These are phyloP conservation scores for Curvularia spicifera DNA, from an alignment of 2,329 filamentous ascomycete genomes.

Conservation along the genomic window DNA sequence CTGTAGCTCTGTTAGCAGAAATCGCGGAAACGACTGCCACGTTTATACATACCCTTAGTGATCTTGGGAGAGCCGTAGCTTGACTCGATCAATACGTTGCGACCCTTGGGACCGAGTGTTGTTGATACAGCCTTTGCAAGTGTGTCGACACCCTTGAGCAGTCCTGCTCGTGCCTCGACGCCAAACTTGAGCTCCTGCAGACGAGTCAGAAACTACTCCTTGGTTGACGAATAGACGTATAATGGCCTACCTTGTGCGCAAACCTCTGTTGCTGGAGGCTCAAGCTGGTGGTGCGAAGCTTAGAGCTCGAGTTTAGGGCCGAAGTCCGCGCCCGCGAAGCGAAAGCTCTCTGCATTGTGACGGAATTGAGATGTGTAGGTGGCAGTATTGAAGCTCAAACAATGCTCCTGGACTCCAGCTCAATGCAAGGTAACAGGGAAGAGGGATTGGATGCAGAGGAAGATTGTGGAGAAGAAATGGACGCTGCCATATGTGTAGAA, in stretches of 20 bases:
- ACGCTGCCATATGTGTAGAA: conserved; percentile 17
- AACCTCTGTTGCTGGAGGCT: conserved; percentile 90
- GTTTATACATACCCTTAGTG: conserved; percentile 78
- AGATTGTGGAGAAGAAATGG: conserved; percentile 30
- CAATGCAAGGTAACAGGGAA: conserved; percentile 44
- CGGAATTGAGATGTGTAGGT: conserved; percentile 28
- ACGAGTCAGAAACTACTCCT: conserved; percentile 7
- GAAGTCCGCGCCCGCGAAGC: conserved; percentile 80
- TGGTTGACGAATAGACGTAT: conserved; percentile 1
- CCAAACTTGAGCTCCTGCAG: conserved; percentile 94
- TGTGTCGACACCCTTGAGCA: conserved; percentile 94
- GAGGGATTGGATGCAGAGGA: conserved; percentile 31
- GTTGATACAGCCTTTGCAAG: conserved; percentile 95
- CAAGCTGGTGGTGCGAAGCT: conserved; percentile 61
- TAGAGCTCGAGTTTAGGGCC: conserved; percentile 70
- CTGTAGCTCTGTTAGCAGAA: conserved; percentile 40
- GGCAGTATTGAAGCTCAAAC: conserved; percentile 33
- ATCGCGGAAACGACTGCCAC: not conserved
- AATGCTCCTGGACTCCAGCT: conserved; percentile 47
- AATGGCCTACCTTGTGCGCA: conserved; percentile 83
- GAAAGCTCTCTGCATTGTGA: conserved; percentile 94
- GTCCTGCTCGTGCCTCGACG: conserved; percentile 86
- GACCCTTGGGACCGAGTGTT: conserved; percentile 95
- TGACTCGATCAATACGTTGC: conserved; percentile 98
- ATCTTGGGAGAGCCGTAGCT: conserved; percentile 99